Conservation (phyloP, 305 asterid species). For the Fraxinus dipetala region DNA sequence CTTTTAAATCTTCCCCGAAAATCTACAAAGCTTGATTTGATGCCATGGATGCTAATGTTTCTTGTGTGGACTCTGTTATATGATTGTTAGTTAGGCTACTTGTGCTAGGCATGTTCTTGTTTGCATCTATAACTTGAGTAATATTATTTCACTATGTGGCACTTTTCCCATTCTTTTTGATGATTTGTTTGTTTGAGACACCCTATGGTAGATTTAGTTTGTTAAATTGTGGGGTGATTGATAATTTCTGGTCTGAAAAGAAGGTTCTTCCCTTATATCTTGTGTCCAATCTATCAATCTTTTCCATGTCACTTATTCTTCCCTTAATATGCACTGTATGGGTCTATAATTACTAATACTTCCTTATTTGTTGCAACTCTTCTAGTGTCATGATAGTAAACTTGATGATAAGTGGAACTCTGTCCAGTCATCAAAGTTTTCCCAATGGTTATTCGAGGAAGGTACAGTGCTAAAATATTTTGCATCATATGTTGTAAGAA, state of each 20-base stretch:
- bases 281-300: constrained; percentile 13
- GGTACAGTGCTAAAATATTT: constrained; percentile 41
- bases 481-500: constrained; percentile 11
- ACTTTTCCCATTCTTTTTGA: neutral
- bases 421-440: constrained; percentile 72
- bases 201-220: constrained; percentile 15
- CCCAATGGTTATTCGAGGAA: constrained; percentile 85
- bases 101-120: constrained; percentile 11
- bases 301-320: constrained; percentile 18
- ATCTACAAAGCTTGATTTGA: neutral
- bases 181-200: neutral
- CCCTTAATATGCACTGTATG: constrained; percentile 15
- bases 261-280: constrained; percentile 2
- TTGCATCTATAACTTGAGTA: neutral
- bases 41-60: constrained; percentile 2
- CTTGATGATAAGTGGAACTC: constrained; percentile 55
- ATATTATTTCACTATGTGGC: neutral
- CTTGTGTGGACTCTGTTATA: neutral
- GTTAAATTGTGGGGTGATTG: constrained; percentile 13
- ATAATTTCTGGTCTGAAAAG: neutral
- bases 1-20: neutral
- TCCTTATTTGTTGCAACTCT: constrained; percentile 19
- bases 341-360: constrained; percentile 12
- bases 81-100: neutral
- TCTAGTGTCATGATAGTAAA: constrained; percentile 49